A percentile compares a stretch with the other conserved stretches of the same genome.
Conservation (phyloP, 176 grass and related monocot species). For the Eleusine coracana region DNA sequence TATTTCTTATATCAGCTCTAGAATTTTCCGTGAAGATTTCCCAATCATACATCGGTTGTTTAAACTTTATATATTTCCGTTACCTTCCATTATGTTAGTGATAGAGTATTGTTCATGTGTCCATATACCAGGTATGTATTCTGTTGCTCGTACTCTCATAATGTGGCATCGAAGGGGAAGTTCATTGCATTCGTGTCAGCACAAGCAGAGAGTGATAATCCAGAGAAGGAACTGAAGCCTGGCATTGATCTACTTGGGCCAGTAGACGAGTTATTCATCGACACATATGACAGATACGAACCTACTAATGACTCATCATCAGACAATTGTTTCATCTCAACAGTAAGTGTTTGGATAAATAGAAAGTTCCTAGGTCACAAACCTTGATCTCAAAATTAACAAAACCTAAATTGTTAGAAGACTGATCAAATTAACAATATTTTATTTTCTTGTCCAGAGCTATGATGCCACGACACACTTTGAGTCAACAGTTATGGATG, state of each 20-base stretch:
- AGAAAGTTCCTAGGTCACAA: not conserved
- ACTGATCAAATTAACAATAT: not conserved
- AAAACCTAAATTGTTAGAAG: not conserved
- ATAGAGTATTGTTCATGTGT: conserved; percentile 7
- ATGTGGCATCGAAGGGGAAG: conserved; percentile 92
- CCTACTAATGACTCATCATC: conserved; percentile 65
- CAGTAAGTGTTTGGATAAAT: conserved; percentile 50
- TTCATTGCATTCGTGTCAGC: conserved; percentile 89
- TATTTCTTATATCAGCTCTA: conserved; percentile 11
- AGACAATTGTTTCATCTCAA: conserved; percentile 92
- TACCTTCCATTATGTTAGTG: conserved; percentile 10
- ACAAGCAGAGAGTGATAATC: conserved; percentile 89
- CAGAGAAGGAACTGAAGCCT: conserved; percentile 66
- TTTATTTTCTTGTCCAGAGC: conserved; percentile 54
- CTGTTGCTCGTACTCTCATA: conserved; percentile 92
- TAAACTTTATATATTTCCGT: not conserved
- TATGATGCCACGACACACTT: conserved; percentile 98
- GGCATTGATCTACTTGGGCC: conserved; percentile 84
- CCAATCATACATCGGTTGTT: not conserved
- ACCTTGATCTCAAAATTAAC: not conserved
- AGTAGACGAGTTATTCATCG: conserved; percentile 81
- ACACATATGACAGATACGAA: conserved; percentile 83
- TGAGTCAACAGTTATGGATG: conserved; percentile 90
- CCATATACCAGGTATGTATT: conserved; percentile 74
- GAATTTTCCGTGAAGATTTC: not conserved